Conservation (phyloP, 345 rosid species). For the Populus pruinosa region DNA sequence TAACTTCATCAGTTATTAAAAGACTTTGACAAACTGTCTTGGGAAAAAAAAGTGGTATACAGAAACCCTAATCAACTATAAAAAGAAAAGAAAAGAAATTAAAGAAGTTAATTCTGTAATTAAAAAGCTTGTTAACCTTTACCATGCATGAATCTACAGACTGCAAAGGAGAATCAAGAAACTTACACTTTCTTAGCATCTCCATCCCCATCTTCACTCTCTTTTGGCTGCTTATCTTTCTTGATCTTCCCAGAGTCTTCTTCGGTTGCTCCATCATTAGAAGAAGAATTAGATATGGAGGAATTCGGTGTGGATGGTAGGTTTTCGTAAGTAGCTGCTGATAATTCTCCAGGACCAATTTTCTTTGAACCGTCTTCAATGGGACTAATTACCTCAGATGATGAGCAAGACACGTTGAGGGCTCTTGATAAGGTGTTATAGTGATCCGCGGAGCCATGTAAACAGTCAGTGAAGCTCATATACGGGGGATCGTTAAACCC, state of each 20-base stretch:
- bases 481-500: slow-evolving; percentile 38
- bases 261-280: slow-evolving; percentile 28
- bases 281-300: slow-evolving; percentile 28
- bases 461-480: slow-evolving; percentile 56
- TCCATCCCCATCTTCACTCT: slow-evolving; percentile 19
- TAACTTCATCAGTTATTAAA: background rate
- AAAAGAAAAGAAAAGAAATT: background rate
- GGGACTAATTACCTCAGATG: slow-evolving; percentile 10
- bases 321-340: background rate
- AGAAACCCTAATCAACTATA: background rate
- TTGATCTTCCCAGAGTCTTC: slow-evolving; percentile 14
- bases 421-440: slow-evolving; percentile 53
- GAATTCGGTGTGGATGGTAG: slow-evolving; percentile 27
- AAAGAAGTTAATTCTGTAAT: background rate
- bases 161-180: background rate
- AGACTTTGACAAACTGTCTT: background rate
- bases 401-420: slow-evolving; percentile 31
- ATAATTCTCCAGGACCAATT: slow-evolving; percentile 1
- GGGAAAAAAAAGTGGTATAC: background rate
- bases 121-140: background rate
- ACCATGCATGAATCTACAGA: background rate
- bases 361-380: slow-evolving; percentile 1
- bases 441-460: slow-evolving; percentile 45
- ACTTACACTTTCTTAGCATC: slow-evolving; percentile 25
- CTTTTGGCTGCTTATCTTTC: slow-evolving; percentile 12